A percentile compares a stretch with the other conserved stretches of the same genome.
Evolutionary conservation across 257 asterid species (phyloP).

Genomic region (Cynanchum wilfordii): DNA sequence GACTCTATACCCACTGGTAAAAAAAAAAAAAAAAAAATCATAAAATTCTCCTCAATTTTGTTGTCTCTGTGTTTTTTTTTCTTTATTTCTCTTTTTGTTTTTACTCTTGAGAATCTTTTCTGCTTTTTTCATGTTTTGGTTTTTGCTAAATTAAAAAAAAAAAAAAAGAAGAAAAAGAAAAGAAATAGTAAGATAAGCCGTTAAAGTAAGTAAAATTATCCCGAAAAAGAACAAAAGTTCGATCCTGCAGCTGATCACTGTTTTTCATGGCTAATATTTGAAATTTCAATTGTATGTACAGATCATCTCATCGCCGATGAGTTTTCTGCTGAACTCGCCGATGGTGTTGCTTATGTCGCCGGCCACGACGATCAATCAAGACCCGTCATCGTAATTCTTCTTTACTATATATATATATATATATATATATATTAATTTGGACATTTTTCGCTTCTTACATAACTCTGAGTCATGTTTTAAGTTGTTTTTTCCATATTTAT

Average conservation of each 20-base stretch:
- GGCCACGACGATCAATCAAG: constrained; percentile 86
- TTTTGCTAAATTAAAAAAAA: too few species aligned
- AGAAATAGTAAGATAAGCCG: background rate
- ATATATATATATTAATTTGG: too few species aligned
- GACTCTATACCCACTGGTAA: constrained; percentile 74
- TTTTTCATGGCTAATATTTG: constrained; percentile 12
- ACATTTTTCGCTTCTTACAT: too few species aligned
- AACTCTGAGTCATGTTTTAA: background rate
- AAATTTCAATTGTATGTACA: constrained; percentile 21
- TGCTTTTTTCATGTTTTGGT: constrained; percentile 10
- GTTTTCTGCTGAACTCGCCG: constrained; percentile 90
- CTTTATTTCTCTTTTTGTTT: constrained; percentile 29
- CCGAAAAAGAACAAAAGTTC: constrained; percentile 1
- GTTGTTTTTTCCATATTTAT: background rate
- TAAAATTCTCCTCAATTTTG: constrained; percentile 8
- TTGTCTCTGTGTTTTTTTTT: constrained; percentile 6
- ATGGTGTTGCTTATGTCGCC: constrained; percentile 90
- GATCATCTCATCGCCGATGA: constrained; percentile 91
- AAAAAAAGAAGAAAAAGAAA: too few species aligned
- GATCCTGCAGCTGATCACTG: constrained; percentile 11
- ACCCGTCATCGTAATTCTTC: constrained; percentile 66
- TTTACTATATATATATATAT: too few species aligned
- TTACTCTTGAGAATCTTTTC: constrained; percentile 35
- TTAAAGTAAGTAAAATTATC: constrained; percentile 15
- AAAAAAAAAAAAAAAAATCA: background rate